Evolutionary conservation across 2,329 filamentous ascomycete genomes (phyloP).

Genomic region (Colletotrichum camelliae): DNA sequence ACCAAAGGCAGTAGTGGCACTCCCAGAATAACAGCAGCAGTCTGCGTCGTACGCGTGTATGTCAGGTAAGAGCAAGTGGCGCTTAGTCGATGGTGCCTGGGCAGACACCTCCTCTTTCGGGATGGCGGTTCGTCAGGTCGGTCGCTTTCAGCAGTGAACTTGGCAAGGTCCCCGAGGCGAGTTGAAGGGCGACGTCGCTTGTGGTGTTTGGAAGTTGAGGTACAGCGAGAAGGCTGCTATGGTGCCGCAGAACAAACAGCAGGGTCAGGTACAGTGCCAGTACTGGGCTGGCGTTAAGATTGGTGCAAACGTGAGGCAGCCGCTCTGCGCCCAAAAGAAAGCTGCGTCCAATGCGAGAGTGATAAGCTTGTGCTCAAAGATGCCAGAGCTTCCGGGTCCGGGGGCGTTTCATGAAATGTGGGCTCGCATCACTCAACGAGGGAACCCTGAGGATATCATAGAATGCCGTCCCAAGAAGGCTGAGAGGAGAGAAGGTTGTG

Average conservation of each 20-base stretch:
- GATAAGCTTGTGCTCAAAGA: conserved; percentile 22
- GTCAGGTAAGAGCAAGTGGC: conserved; percentile 10
- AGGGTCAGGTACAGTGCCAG: not conserved
- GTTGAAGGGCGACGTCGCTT: conserved; percentile 1
- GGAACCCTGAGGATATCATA: conserved; percentile 3
- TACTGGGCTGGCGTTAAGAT: not conserved
- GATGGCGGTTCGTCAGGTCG: conserved; percentile 12
- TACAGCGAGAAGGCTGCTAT: not conserved
- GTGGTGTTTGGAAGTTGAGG: not conserved
- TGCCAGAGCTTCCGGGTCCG: conserved; percentile 24
- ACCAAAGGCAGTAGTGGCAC: conserved; percentile 7
- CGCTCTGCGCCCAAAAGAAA: conserved; percentile 7
- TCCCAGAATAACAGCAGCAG: not conserved
- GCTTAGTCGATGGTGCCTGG: conserved; percentile 15
- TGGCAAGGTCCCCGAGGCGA: not conserved
- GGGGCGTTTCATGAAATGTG: conserved; percentile 24
- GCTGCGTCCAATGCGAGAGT: not conserved
- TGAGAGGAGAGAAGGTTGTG: not conserved
- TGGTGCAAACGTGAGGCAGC: not conserved
- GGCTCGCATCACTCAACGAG: conserved; percentile 15
- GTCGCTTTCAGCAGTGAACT: conserved; percentile 15
- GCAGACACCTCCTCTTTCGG: conserved; percentile 19
- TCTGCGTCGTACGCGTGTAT: conserved; percentile 18
- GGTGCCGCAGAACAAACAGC: not conserved
- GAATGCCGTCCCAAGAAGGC: not conserved